Base-by-base conservation (phyloP, 2,329 filamentous ascomycete genomes). In the Spiromastix sp. region DNA sequence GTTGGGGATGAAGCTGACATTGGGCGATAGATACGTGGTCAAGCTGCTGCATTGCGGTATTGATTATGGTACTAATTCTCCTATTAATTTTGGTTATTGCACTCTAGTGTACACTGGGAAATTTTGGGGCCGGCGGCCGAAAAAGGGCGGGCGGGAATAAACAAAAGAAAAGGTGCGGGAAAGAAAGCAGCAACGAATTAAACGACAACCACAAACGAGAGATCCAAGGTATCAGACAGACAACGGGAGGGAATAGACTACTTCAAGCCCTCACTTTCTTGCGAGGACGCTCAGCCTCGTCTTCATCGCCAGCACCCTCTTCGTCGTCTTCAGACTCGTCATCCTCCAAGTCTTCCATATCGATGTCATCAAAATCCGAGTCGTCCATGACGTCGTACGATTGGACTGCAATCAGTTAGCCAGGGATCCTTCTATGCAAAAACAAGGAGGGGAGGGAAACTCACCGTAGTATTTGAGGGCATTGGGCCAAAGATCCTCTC, bases 381-480 rank as follows among this genome's bases (percentile, higher is more conserved):
- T 77, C 52, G 8, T 73, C 72, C 33, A 79, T 77, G 37, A 74
- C 65, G 49, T 85, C 81, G 54, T 81, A 77, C 30, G 84, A 82
- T 63, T 83, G 72, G 35, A 72, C 79, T 77, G 55, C 12, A 35
- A 24, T 37, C 34, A 36, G 54, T 72, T 55, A 73, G 63, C 7
- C 27, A n/a, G 36, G 10, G n/a, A 37, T 2, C 13, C n/a, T 12
- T 20, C 20, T 3, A 20, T 8, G 10, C 3, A 18, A 25, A 22
- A 30, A 42, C 36, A 33, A 22, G 11, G 20, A 8, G 32, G 11
- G 18, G 4, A 28, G 4, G 3, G 6, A 36, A 25, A 74, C 83
- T 64, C 67, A 91, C 85, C 82, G 65, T 91, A 96, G 65, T 91
- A 93, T 59, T 83, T 85, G 58, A 93, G 79, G 39, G 87, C 89